Evolutionary conservation across 352 stramenopile species (phyloP), one percentile per base, ranked within the genome.

Genomic region (Phytophthora boehmeriae): DNA sequence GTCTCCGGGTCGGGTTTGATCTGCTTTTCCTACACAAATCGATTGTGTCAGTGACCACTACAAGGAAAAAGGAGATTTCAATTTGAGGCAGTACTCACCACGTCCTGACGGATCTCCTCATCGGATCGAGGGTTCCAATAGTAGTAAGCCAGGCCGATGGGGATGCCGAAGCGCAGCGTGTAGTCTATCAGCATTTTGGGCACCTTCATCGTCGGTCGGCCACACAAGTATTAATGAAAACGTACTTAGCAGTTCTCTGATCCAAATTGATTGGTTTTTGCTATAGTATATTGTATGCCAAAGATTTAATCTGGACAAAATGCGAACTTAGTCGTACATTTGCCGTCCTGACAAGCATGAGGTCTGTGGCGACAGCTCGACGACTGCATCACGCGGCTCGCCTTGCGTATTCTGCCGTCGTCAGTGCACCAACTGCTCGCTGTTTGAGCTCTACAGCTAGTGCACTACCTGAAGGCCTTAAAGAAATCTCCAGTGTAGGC

Each of bases 141-240:
- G 47, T 75, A 80, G 55, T 82, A 78, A 39, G 77, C 86, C 20
- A 90, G 55, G 14, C 65, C 83, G 10, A 85, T 90, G 46, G 85
- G 78, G 38, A 93, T 73, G 30, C 80, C 78, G 64, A 95, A 90
- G 68, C 90, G 71, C 42, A 85, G 47, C 20, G 56, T 67, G 63
- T 93, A 95, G 63, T 95, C 83, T 45, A 94, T 45, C 49, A 95
- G 23, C 87, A 95, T 92, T 71, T 92, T 93, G 52, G 71, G 57
- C 56, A 95, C 75, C 70, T 93, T 93, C 80, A 95, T 89, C 19
- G 42, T 64, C 9, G 46, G n/a, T 27, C 39, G 19, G 11, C 35
- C 25, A 30, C 25, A 25, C 11, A 11, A 36, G 30, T 11, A 11
- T 36, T 11, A 13, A 14, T n/a, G 9, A 23, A 17, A 14, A 45